Conservation (phyloP, 2,329 filamentous ascomycete species). For the Leptodontidium sp. region DNA sequence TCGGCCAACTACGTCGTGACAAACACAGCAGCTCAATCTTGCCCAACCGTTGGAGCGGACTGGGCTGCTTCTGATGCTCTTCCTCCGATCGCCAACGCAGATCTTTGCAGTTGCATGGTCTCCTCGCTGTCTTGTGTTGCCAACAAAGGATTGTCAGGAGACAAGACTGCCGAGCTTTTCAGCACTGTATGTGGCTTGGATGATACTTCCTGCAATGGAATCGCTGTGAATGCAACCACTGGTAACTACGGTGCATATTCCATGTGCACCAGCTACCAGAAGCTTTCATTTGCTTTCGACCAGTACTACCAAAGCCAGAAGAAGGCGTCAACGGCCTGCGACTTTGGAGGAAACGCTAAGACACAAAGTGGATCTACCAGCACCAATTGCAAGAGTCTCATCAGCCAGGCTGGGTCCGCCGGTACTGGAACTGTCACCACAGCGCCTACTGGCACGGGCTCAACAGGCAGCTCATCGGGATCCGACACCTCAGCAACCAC, state of each 20-base stretch:
- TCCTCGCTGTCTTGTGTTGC: constrained; percentile 76
- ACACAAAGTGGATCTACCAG: constrained; percentile 57
- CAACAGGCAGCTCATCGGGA: constrained; percentile 41
- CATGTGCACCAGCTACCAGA: constrained; percentile 75
- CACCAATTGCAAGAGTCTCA: constrained; percentile 63
- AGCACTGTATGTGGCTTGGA: constrained; percentile 72
- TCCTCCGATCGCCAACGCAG: constrained; percentile 80
- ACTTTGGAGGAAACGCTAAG: constrained; percentile 73
- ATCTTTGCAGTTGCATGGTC: constrained; percentile 88
- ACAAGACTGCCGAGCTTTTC: constrained; percentile 75
- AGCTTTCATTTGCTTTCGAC: constrained; percentile 79
- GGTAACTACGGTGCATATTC: constrained; percentile 80
- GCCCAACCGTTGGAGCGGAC: constrained; percentile 69
- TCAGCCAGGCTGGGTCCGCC: constrained; percentile 69
- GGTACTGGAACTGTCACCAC: constrained; percentile 64
- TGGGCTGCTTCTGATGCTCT: constrained; percentile 79
- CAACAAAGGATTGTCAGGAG: constrained; percentile 60
- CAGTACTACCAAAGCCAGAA: constrained; percentile 71
- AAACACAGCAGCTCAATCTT: constrained; percentile 72
- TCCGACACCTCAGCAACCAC: constrained; percentile 36
- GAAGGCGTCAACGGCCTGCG: constrained; percentile 66
- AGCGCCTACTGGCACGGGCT: constrained; percentile 51
- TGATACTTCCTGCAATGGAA: constrained; percentile 68
- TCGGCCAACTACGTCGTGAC: constrained; percentile 75
- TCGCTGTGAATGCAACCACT: constrained; percentile 70